A percentile compares a stretch with the other conserved stretches of the same genome.
These are phyloP conservation scores for Tricholoma hemisulphureum DNA, from an alignment of 768 basidiomycete genomes.

Conservation along the genomic window DNA sequence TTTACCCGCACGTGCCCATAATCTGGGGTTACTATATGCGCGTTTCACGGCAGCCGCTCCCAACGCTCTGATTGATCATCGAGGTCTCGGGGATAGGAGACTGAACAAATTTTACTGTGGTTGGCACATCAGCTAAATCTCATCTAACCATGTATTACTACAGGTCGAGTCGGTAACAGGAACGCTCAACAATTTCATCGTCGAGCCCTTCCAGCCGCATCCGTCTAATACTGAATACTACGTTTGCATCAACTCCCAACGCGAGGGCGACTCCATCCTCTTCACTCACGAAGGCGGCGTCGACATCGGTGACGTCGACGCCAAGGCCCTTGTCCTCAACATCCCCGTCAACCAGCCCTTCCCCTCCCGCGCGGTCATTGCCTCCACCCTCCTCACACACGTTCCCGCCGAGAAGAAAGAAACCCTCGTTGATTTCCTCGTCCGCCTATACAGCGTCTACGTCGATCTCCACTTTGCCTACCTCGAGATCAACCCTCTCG, in stretches of 20 bases:
- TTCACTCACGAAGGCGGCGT: slow-evolving; percentile 99
- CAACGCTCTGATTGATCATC: no score
- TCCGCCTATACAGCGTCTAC: slow-evolving; percentile 94
- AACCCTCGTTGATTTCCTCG: slow-evolving; percentile 91
- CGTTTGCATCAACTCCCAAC: slow-evolving; percentile 94
- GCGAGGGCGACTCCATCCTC: slow-evolving; percentile 93
- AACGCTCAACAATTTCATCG: slow-evolving; percentile 94
- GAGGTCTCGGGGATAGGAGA: no score
- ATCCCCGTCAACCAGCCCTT: slow-evolving; percentile 74
- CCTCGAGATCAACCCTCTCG: slow-evolving; percentile 98
- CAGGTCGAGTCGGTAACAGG: slow-evolving; percentile 94
- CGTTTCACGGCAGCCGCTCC: not conserved
- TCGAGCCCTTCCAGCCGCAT: slow-evolving; percentile 99
- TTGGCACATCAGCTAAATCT: slow-evolving; percentile 5
- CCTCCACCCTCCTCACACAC: slow-evolving; percentile 71
- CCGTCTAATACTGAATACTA: slow-evolving; percentile 94
- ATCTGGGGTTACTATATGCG: not conserved
- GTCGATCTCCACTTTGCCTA: slow-evolving; percentile 99
- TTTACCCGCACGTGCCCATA: slow-evolving; percentile 22
- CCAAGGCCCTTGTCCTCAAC: slow-evolving; percentile 89
- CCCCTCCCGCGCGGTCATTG: slow-evolving; percentile 79
- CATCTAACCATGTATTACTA: slow-evolving; percentile 15
- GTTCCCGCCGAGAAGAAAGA: slow-evolving; percentile 87
- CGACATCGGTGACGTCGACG: slow-evolving; percentile 97
- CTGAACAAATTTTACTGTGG: no score